A percentile compares a stretch with the other conserved stretches of the same genome.
Evolutionary conservation across 1,284 basidiomycete genomes (phyloP).

Genomic region (Boletellus deceptivus): DNA sequence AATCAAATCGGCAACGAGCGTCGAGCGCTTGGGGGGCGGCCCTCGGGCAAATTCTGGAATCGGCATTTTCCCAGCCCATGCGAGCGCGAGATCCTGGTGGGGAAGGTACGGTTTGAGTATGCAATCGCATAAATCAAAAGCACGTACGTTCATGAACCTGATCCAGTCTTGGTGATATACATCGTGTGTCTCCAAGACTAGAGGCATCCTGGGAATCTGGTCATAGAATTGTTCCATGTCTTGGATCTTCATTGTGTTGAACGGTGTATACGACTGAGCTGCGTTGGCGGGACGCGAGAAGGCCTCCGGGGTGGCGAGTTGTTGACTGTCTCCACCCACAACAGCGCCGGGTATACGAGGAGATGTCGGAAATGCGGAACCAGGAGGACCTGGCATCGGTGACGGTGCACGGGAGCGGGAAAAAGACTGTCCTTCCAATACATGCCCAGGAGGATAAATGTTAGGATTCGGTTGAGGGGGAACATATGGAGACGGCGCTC

Average conservation of each 20-base stretch:
- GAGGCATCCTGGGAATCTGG: conserved; percentile 64
- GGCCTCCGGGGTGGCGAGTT: conserved; percentile 58
- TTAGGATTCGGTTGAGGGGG: conserved; percentile 14
- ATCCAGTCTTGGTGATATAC: conserved; percentile 75
- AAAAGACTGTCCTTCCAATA: conserved; percentile 50
- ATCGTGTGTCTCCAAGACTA: conserved; percentile 71
- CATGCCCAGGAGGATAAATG: conserved; percentile 54
- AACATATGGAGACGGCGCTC: conserved; percentile 35
- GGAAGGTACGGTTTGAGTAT: conserved; percentile 1
- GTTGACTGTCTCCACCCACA: conserved; percentile 35
- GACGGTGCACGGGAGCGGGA: conserved; percentile 36
- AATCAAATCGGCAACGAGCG: conserved; percentile 63
- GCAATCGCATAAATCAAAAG: neutral
- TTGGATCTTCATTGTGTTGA: conserved; percentile 65
- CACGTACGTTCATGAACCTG: conserved; percentile 64
- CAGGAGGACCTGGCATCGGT: conserved; percentile 35
- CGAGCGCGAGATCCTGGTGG: conserved; percentile 61
- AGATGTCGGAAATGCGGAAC: conserved; percentile 27
- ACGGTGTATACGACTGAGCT: conserved; percentile 64
- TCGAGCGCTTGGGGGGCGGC: conserved; percentile 53
- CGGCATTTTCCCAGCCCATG: conserved; percentile 71
- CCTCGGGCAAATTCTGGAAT: conserved; percentile 49
- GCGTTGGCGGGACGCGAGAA: conserved; percentile 69
- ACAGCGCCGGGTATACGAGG: conserved; percentile 29
- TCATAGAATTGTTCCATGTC: conserved; percentile 72